Percentiles rank a stretch among this genome's conserved stretches.
Conservation (phyloP, 805 yeast species). For the Starmera amethionina region DNA sequence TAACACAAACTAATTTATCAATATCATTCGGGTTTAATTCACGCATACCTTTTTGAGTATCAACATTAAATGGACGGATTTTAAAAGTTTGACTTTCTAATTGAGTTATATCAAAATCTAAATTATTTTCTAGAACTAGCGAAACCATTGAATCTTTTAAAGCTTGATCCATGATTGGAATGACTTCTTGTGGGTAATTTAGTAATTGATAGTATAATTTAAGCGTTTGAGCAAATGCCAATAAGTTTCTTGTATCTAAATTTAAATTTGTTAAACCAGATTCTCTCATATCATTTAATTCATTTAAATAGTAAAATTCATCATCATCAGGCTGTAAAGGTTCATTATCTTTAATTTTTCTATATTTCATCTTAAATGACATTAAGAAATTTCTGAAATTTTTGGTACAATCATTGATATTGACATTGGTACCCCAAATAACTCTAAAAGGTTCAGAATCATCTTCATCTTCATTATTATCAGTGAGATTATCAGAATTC, state of each 20-base stretch:
- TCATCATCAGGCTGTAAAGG: conserved; percentile 39
- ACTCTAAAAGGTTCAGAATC: conserved; percentile 75
- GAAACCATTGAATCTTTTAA: conserved; percentile 83
- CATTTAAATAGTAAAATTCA: conserved; percentile 61
- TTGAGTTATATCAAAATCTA: conserved; percentile 45
- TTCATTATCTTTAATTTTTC: conserved; percentile 38
- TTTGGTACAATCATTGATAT: conserved; percentile 78
- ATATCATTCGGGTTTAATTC: conserved; percentile 91
- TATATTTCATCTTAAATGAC: conserved; percentile 71
- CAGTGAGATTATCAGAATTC: not conserved
- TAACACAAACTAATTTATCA: conserved; percentile 83
- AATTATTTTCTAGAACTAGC: conserved; percentile 44
- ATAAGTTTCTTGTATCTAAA: conserved; percentile 71
- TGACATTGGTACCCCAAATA: conserved; percentile 97
- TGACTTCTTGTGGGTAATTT: conserved; percentile 92
- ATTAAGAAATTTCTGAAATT: conserved; percentile 74
- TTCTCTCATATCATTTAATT: conserved; percentile 63
- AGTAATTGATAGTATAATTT: conserved; percentile 78
- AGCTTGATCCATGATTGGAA: conserved; percentile 96
- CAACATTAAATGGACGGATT: conserved; percentile 82
- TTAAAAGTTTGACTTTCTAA: conserved; percentile 78
- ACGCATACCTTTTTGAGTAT: conserved; percentile 70
- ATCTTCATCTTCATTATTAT: conserved; percentile 17
- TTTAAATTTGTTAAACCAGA: conserved; percentile 77
- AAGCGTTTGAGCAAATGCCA: conserved; percentile 65